phyloP scores from a whole-genome alignment of 2,329 filamentous ascomycete genomes.

The Pestalotiopsis sp. region DNA sequence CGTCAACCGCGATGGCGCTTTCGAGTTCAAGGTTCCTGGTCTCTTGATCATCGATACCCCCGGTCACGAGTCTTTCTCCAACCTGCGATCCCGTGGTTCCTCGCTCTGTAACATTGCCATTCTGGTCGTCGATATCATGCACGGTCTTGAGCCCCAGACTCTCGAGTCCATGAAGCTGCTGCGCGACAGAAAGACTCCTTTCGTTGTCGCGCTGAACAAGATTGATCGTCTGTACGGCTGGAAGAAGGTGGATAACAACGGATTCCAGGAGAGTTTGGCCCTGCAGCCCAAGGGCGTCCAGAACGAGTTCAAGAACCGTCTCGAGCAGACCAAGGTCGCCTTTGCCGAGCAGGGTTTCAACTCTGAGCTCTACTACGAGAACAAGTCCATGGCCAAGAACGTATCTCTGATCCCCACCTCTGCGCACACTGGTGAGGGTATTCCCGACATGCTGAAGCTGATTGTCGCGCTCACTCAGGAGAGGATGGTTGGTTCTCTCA shows the following conservation, averaged over 20 bases:
- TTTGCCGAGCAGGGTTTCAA: constrained; percentile 98
- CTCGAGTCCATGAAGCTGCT: constrained; percentile 96
- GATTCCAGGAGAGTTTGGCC: constrained; percentile 88
- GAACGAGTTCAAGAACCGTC: constrained; percentile 89
- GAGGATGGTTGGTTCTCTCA: constrained; percentile 94
- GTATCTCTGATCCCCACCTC: constrained; percentile 98
- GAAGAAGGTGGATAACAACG: constrained; percentile 99
- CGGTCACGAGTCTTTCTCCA: constrained; percentile 99
- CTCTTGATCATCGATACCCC: constrained; percentile 96
- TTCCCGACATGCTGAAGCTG: constrained; percentile 97
- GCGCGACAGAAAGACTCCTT: constrained; percentile 91
- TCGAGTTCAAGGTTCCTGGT: constrained; percentile 97
- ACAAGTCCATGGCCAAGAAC: constrained; percentile 92
- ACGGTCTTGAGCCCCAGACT: constrained; percentile 96
- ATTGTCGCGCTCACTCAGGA: constrained; percentile 91
- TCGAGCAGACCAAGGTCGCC: constrained; percentile 88
- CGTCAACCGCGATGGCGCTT: constrained; percentile 85
- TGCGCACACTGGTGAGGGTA: constrained; percentile 97
- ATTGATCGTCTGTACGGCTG: constrained; percentile 99
- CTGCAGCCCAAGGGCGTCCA: constrained; percentile 92
- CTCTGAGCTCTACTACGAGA: constrained; percentile 94
- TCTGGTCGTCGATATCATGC: constrained; percentile 99
- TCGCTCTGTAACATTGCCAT: constrained; percentile 99
- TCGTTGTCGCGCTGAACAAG: constrained; percentile 99
- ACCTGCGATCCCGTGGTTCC: constrained; percentile 93